Evolutionary conservation across 352 stramenopile genomes (phyloP), one percentile per base, ranked within the genome.

Genomic region (Phytopythium oedochilum): DNA sequence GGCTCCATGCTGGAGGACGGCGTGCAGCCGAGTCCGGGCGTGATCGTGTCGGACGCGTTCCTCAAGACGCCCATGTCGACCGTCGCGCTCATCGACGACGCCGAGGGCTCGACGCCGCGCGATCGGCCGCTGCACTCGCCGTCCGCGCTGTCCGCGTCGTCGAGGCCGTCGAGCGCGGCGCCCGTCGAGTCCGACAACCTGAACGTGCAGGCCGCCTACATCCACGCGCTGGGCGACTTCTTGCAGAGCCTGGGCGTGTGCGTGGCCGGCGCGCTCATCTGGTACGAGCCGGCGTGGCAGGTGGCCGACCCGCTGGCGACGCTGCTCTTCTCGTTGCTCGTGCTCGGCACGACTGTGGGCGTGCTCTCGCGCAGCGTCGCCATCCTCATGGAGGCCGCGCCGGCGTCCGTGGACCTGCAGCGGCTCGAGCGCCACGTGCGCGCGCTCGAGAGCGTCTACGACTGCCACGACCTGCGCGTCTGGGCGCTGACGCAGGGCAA

Each of bases 391-490:
- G 91, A 99, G 71, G 94, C 92, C 40, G 92, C 96, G 0, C 96
- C 96, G 26, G 60, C 73, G 32, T 52, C 66, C 26, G 39, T 91
- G 55, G 64, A 83, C 53, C 65, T 91, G 23, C 64, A 68, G 28
- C 40, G 71, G 10, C 64, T 89, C 14, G 81, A 91, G 68, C 81
- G 75, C 45, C 70, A 71, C 18, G 63, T 91, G 25, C 81, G 81
- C 26, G 64, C 75, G 17, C 64, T 91, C 25, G 65, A 75, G 25
- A 56, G 80, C 11, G 96, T 99, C 5, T 89, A 86, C 35, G 86
- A 98, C 66, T 91, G 98, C 25, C 97, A 99, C 71, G 94, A 99
- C 66, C 69, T 99, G n/a, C 96, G 98, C 68, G 88, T 99, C 44
- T 99, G 97, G 97, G 92, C 79, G 39, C 84, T 99, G 48, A 97